Evolutionary conservation across 2,329 filamentous ascomycete genomes (phyloP).

Genomic region (Colletotrichum echinochloae): DNA sequence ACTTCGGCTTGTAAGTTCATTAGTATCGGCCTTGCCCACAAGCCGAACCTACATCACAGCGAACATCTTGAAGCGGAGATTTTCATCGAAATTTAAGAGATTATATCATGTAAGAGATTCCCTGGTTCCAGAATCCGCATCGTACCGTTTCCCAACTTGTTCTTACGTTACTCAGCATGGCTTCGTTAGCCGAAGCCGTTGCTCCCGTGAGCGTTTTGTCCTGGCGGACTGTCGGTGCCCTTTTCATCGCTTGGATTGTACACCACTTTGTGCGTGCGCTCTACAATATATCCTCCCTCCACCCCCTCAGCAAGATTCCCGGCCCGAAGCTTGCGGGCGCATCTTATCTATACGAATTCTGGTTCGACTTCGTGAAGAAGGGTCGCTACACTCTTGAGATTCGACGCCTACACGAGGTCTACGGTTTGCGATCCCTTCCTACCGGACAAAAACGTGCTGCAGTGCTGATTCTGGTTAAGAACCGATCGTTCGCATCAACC

Average conservation of each 20-base stretch:
- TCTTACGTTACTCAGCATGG: neutral
- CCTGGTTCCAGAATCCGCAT: too few species aligned
- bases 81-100: neutral
- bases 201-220: neutral
- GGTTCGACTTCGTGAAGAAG: slow-evolving; percentile 41
- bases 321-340: slow-evolving; percentile 43
- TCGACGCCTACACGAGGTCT: slow-evolving; percentile 46
- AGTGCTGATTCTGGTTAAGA: slow-evolving; percentile 41
- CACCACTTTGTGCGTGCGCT: neutral
- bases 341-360: slow-evolving; percentile 42
- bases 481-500: slow-evolving; percentile 54
- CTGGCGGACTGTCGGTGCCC: neutral
- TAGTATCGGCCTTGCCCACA: neutral
- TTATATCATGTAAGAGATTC: neutral
- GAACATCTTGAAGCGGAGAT: neutral
- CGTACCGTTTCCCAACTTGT: neutral
- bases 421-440: slow-evolving; percentile 41
- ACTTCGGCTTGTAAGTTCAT: too few species aligned
- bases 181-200: neutral
- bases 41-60: neutral
- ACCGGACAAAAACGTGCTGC: neutral
- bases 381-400: slow-evolving; percentile 42
- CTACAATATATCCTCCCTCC: slow-evolving; percentile 51
- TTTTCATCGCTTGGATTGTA: neutral
- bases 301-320: slow-evolving; percentile 42